phyloP scores from a whole-genome alignment of 495 filamentous ascomycete genomes.

The Aspergillus baeticus region DNA sequence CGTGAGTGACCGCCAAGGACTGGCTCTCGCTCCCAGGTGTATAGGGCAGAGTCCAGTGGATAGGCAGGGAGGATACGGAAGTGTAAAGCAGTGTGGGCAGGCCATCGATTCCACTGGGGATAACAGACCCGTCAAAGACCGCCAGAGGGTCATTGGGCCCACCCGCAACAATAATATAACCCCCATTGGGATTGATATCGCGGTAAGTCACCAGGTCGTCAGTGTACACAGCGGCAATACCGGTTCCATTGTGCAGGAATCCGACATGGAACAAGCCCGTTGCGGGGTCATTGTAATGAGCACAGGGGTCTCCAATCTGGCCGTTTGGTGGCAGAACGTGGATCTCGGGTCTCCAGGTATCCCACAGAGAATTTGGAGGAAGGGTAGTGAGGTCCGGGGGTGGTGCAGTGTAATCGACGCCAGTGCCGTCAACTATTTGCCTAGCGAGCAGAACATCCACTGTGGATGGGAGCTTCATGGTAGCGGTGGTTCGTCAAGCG shows the following conservation, averaged over 20 bases:
- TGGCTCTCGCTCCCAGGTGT: conserved; percentile 22
- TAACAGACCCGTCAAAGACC: conserved; percentile 25
- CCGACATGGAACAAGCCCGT: conserved; percentile 26
- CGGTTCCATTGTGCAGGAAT: conserved; percentile 18
- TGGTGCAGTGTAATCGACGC: conserved; percentile 9
- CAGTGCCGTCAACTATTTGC: conserved; percentile 3
- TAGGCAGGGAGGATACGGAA: conserved; percentile 22
- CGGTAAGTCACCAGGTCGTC: conserved; percentile 18
- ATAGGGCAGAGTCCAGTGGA: conserved; percentile 28
- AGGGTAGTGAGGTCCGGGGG: conserved; percentile 22
- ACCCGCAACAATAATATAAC: conserved; percentile 17
- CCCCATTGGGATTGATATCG: conserved; percentile 15
- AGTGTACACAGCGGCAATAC: conserved; percentile 18
- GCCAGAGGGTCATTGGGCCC: conserved; percentile 22
- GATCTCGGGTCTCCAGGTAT: conserved; percentile 22
- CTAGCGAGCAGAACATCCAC: background rate
- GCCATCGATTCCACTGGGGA: conserved; percentile 19
- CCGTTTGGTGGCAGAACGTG: conserved; percentile 21
- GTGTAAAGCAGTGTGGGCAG: conserved; percentile 24
- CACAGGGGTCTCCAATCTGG: conserved; percentile 22
- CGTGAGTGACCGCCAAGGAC: conserved; percentile 19
- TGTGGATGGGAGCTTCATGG: conserved; percentile 10
- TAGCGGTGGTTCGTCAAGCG: background rate
- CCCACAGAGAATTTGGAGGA: conserved; percentile 15
- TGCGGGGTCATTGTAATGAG: conserved; percentile 21